Evolutionary conservation across 139 green algal genomes (phyloP), one percentile per base, ranked within the genome.

Genomic region (Chlamydomonas eustigma): DNA sequence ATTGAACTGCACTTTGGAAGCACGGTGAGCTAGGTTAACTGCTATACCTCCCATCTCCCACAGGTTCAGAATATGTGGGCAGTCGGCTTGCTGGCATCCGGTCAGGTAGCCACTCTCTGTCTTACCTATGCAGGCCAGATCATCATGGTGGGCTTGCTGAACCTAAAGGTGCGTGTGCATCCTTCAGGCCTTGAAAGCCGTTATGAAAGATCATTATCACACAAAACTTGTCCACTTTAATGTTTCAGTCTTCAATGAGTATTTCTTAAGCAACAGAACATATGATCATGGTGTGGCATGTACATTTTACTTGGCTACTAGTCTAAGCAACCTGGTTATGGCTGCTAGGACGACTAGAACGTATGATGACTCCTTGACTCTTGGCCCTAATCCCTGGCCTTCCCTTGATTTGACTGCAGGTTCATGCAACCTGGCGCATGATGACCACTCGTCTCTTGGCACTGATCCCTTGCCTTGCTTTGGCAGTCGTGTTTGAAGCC

Each of bases 121-220:
- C 83, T 85, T 6, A 92, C 86, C 1, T 92, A 85, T 30, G 85
- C 85, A 3, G 89, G 89, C 2, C 89, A 93, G 71, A 87, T 88
- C 65, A 85, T 92, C 25, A 93, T 93, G 89, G 66, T 69, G 4
- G 89, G 89, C 1, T 89, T 90, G 52, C 66, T 93, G 30, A 58
- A 91, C 72, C 64, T 93, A 33, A 72, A 72, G 65, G 65, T 72
- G 4, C 5, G 33, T 4, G 28, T 22, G 3, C 33, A 31, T 6
- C 33, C 28, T 35, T 22, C 18, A 68, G 52, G 44, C 12, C 18
- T 58, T 58, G 18, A 58, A 18, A n/a, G n/a, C n/a, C n/a, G n/a
- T n/a, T n/a, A n/a, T n/a, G n/a, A n/a, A n/a, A n/a, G n/a, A n/a
- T n/a, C n/a, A n/a, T n/a, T n/a, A n/a, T n/a, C n/a, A n/a, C n/a